Evolutionary conservation across 805 yeast species (phyloP), one percentile per base, ranked within the genome.

Genomic region (Brettanomyces bruxellensis): DNA sequence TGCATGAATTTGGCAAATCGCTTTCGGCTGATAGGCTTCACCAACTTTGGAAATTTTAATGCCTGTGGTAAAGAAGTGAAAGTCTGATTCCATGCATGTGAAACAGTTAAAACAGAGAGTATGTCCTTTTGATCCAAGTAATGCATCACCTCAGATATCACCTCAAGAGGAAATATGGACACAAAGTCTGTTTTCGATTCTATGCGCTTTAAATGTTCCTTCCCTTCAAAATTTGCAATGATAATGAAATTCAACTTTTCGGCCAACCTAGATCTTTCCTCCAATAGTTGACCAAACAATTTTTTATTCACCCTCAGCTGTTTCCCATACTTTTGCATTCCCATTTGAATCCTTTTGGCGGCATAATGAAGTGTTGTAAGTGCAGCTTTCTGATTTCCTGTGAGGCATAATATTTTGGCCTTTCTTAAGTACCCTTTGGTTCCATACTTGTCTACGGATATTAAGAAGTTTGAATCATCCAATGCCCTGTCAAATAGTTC

Each of bases 361-460:
- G 79, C 80, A 28, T 52, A 48, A 43, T 66, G 68, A 44, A 66
- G 59, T 1, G 55, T 53, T 36, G 61, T 59, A 49, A 64, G 66
- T 2, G 78, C 72, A 18, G 68, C 70, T 1, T 51, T 28, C 3
- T 64, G 55, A 22, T 62, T 53, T 1, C 60, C 59, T 37, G 55
- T 46, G 8, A 48, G 45, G 24, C 49, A 12, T 23, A 65, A 54
- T 3, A 73, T 49, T 51, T 74, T 76, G 3, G 71, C 68, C 3
- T 60, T 56, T 34, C 81, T 53, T 35, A 76, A 57, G 50, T 75
- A 75, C 1, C 78, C 78, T 54, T 73, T 75, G 55, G 76, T 72
- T 14, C 72, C 64, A 25, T 69, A 52, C 0, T 78, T 79, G 34
- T 73, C 76, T 3, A 65, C 18, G 12, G 49, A 48, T 3, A 70